Evolutionary conservation across 2,329 filamentous ascomycete genomes (phyloP).

Genomic region (Lasiodiplodia citricola): DNA sequence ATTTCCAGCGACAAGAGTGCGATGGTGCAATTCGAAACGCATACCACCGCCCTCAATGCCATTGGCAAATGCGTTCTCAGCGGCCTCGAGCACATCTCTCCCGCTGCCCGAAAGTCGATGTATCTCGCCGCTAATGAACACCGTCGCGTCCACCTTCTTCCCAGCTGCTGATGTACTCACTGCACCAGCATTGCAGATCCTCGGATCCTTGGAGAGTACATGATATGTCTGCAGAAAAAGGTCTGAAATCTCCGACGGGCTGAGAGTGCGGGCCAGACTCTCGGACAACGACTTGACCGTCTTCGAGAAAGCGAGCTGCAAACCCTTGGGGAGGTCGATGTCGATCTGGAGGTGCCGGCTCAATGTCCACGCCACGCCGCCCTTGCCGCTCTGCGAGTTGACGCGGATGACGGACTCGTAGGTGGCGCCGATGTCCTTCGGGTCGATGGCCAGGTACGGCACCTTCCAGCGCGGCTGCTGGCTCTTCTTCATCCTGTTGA

Average conservation of each 20-base stretch:
- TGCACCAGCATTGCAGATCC: not conserved
- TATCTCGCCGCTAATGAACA: not conserved
- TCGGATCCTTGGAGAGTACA: constrained; percentile 67
- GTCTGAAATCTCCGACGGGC: constrained; percentile 79
- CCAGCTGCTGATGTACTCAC: not conserved
- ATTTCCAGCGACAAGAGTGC: not conserved
- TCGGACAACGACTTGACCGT: constrained; percentile 85
- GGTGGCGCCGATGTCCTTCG: constrained; percentile 89
- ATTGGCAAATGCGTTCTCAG: not conserved
- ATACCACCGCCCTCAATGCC: not conserved
- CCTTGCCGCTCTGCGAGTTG: constrained; percentile 95
- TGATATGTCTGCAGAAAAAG: constrained; percentile 92
- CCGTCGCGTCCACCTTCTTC: not conserved
- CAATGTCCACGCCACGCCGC: constrained; percentile 91
- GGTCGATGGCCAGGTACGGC: constrained; percentile 91
- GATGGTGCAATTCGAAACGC: not conserved
- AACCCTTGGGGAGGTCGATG: constrained; percentile 32
- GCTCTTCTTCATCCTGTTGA: constrained; percentile 69
- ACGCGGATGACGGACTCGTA: constrained; percentile 98
- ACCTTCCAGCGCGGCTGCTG: constrained; percentile 73
- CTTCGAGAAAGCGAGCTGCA: constrained; percentile 89
- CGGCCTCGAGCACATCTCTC: not conserved
- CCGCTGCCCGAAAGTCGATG: not conserved
- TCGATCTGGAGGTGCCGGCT: constrained; percentile 84
- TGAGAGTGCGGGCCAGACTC: constrained; percentile 78